These are phyloP conservation scores for Cryptococcus sp. DNA, from an alignment of 1,284 basidiomycete genomes.

Conservation along the genomic window DNA sequence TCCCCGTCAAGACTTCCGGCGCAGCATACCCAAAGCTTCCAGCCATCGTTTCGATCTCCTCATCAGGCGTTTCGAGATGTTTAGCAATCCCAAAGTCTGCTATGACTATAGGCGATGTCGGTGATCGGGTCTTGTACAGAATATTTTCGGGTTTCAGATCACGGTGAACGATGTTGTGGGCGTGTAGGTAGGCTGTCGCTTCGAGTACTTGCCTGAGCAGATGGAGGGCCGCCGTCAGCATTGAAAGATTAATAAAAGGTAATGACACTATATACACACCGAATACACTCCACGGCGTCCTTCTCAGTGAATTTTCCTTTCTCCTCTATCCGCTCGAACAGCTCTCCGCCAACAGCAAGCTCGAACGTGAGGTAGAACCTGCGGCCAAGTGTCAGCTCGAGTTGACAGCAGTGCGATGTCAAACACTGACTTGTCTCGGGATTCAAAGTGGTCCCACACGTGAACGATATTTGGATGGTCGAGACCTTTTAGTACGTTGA, in stretches of 20 bases:
- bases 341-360: constrained; percentile 83
- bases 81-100: constrained; percentile 98
- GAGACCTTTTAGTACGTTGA: constrained; percentile 81
- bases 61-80: constrained; percentile 73
- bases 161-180: constrained; percentile 86
- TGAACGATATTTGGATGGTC: constrained; percentile 85
- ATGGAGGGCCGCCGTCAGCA: background rate
- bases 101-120: constrained; percentile 79
- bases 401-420: background rate
- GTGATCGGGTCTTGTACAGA: constrained; percentile 74
- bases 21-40: constrained; percentile 94
- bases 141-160: constrained; percentile 97
- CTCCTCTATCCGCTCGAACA: constrained; percentile 79
- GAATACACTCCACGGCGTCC: constrained; percentile 73
- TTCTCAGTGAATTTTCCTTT: constrained; percentile 86
- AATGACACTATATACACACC: constrained; percentile 53
- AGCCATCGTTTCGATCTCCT: constrained; percentile 77
- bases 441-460: constrained; percentile 68
- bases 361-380: constrained; percentile 86
- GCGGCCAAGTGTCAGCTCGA: background rate
- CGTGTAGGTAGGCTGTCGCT: constrained; percentile 79
- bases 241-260: background rate
- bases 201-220: constrained; percentile 60
- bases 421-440: constrained; percentile 64
- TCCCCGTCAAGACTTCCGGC: constrained; percentile 81